These are phyloP conservation scores for Fagopyrum homotropicum DNA, from an alignment of 148 eudicot species.

Conservation along the genomic window DNA sequence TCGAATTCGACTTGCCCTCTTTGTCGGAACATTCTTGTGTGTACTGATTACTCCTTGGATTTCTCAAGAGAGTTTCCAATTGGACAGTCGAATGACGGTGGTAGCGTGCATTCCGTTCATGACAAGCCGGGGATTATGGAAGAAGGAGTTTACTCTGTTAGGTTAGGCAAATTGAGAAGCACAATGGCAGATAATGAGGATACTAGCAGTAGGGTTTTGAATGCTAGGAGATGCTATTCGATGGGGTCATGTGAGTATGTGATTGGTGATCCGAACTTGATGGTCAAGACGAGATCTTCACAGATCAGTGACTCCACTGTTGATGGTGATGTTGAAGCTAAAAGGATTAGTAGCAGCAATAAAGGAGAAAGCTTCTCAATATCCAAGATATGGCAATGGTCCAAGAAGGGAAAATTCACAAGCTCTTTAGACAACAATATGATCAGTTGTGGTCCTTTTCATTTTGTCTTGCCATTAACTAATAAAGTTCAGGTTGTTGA, in stretches of 20 bases:
- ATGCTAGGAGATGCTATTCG: conserved; percentile 55
- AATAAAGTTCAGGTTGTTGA: conserved; percentile 20
- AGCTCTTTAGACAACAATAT: conserved; percentile 23
- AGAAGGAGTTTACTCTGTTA: conserved; percentile 35
- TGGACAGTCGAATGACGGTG: conserved; percentile 22
- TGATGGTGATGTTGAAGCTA: conserved; percentile 32
- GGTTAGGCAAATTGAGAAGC: conserved; percentile 53
- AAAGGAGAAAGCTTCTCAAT: conserved; percentile 58
- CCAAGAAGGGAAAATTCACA: conserved; percentile 35
- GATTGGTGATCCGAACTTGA: conserved; percentile 31
- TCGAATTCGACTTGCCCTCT: conserved; percentile 53
- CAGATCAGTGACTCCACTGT: conserved; percentile 8
- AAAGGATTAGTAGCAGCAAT: conserved; percentile 33
- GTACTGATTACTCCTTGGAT: conserved; percentile 17
- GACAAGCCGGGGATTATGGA: conserved; percentile 27
- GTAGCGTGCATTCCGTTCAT: conserved; percentile 15
- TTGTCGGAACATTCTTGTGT: conserved; percentile 39
- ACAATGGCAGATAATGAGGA: conserved; percentile 15
- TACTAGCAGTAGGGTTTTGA: conserved; percentile 11
- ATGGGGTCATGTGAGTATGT: conserved; percentile 52
- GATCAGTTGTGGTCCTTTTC: conserved; percentile 19
- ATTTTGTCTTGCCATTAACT: conserved; percentile 30
- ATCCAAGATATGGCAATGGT: conserved; percentile 72
- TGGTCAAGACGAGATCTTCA: conserved; percentile 20
- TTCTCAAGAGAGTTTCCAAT: conserved; percentile 26